A percentile compares a stretch with the other conserved stretches of the same genome.
phyloP scores from a whole-genome alignment of 306 rosid genomes.

The Comarum palustre region DNA sequence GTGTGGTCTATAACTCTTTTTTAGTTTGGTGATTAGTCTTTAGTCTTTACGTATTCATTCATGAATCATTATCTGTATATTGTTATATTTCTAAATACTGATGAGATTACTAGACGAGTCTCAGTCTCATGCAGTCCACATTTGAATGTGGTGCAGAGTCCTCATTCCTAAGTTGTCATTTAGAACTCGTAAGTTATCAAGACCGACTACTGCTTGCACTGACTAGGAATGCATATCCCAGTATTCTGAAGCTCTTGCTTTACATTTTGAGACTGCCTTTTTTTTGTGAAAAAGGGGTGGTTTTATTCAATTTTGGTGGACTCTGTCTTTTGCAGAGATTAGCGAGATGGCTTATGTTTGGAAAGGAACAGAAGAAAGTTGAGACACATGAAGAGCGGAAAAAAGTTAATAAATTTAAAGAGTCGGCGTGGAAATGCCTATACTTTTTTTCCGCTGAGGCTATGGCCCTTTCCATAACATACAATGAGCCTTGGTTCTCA shows the following conservation, averaged over 20 bases:
- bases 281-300: background rate
- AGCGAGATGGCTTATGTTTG: constrained; percentile 21
- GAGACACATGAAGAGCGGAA: constrained; percentile 11
- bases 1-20: background rate
- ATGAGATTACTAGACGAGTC: background rate
- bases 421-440: constrained; percentile 34
- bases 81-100: background rate
- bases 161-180: background rate
- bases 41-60: background rate
- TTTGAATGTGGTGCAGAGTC: background rate
- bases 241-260: background rate
- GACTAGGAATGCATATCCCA: background rate
- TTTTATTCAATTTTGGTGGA: background rate
- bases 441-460: constrained; percentile 36
- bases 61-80: background rate
- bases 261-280: background rate
- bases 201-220: background rate
- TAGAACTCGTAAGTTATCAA: background rate
- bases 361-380: constrained; percentile 17
- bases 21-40: background rate
- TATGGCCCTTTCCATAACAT: constrained; percentile 29
- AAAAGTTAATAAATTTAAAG: constrained; percentile 38
- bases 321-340: constrained; percentile 20
- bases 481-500: constrained; percentile 36
- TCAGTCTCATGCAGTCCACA: background rate